phyloP scores from a whole-genome alignment of 164 flowering plant species.

The Annona squamosa region DNA sequence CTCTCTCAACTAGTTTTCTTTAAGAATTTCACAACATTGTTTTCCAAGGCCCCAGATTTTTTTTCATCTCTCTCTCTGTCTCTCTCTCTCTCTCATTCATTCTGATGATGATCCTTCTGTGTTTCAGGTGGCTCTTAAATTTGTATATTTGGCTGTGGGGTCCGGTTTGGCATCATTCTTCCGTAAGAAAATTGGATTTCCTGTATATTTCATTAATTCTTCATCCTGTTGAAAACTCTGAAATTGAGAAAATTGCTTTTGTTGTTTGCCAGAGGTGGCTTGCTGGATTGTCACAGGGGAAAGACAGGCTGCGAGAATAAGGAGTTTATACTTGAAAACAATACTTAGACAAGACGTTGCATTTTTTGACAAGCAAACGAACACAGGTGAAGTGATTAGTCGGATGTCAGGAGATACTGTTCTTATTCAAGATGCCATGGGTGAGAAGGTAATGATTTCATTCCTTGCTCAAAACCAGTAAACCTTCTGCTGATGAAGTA shows the following conservation, averaged over 20 bases:
- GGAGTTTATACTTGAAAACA: slow-evolving; percentile 43
- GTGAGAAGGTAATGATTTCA: slow-evolving; percentile 42
- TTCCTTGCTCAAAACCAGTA: not conserved
- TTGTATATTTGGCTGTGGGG: slow-evolving; percentile 46
- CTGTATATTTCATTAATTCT: not conserved
- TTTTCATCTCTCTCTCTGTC: too few relatives aligned
- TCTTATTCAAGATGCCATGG: slow-evolving; percentile 64
- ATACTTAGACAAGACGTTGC: slow-evolving; percentile 54
- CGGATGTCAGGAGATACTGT: slow-evolving; percentile 55
- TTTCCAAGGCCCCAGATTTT: not conserved
- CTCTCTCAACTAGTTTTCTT: not conserved
- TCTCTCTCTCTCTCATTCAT: not conserved
- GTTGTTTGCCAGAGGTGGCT: slow-evolving; percentile 38
- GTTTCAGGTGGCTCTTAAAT: slow-evolving; percentile 36
- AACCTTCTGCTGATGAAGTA: too few relatives aligned
- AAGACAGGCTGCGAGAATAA: slow-evolving; percentile 50
- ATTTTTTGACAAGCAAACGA: slow-evolving; percentile 50
- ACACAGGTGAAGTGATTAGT: slow-evolving; percentile 50
- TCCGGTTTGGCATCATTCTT: slow-evolving; percentile 35
- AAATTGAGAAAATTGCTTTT: slow-evolving; percentile 7
- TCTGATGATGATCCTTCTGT: slow-evolving; percentile 1
- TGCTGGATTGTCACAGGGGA: slow-evolving; percentile 66
- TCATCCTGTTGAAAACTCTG: not conserved
- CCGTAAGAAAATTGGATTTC: slow-evolving; percentile 30
- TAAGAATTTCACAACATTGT: not conserved